Conservation (phyloP, 2,329 filamentous ascomycete genomes). For the Penicillium sp. region DNA sequence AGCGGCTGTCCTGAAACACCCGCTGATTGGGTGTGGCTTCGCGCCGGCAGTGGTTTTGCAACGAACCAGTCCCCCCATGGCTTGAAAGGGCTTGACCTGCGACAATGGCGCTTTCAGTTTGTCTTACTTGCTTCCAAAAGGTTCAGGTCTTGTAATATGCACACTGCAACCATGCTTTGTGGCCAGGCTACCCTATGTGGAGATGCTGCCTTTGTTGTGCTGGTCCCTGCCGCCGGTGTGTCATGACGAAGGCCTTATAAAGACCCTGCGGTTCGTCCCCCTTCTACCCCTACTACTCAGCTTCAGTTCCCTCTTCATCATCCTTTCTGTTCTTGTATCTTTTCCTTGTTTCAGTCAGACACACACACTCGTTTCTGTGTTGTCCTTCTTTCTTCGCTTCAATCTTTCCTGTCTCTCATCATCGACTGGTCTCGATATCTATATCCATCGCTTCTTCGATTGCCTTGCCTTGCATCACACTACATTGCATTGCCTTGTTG, state of each 20-base stretch:
- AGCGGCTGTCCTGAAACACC: conserved; percentile 1
- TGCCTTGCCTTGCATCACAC: neutral
- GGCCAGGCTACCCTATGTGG: neutral
- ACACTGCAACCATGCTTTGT: neutral
- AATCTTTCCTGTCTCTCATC: conserved; percentile 1
- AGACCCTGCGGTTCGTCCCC: conserved; percentile 21
- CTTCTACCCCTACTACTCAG: conserved; percentile 31
- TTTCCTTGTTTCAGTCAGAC: conserved; percentile 21
- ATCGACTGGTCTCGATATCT: conserved; percentile 19
- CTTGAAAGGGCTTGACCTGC: conserved; percentile 14
- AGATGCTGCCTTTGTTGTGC: conserved; percentile 9
- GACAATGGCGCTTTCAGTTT: conserved; percentile 27
- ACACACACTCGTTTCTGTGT: conserved; percentile 46
- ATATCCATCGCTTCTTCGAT: neutral
- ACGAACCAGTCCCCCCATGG: conserved; percentile 17
- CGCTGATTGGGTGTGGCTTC: conserved; percentile 20
- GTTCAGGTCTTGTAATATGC: neutral
- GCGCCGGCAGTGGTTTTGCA: conserved; percentile 12
- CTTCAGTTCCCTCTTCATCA: conserved; percentile 26
- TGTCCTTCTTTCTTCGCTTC: conserved; percentile 30
- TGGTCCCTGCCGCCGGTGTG: conserved; percentile 11
- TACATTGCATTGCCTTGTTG: neutral
- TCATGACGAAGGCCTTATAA: conserved; percentile 16
- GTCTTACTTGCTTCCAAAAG: conserved; percentile 25
- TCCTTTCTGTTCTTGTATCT: conserved; percentile 27